A percentile compares a stretch with the other conserved stretches of the same genome.
These are phyloP conservation scores for Arthromyces matolae DNA, from an alignment of 768 basidiomycete species.

Conservation along the genomic window DNA sequence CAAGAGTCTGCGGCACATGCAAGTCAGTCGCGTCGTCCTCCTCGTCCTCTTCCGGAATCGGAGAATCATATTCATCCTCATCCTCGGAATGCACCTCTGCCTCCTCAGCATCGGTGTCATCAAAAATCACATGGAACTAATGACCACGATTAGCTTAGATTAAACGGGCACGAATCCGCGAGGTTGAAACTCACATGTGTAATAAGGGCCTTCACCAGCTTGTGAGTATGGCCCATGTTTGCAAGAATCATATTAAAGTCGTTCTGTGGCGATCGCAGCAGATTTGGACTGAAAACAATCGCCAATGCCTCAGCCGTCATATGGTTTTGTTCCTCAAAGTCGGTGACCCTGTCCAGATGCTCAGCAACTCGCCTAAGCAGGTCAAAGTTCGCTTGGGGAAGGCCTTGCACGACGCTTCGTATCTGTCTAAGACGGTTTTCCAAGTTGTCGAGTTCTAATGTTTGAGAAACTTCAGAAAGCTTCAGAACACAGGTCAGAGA, in stretches of 20 bases:
- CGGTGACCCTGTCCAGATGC: slow-evolving; percentile 89
- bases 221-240: slow-evolving; percentile 77
- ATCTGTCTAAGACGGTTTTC: slow-evolving; percentile 62
- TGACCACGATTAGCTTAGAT: slow-evolving; percentile 8
- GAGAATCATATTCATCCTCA: slow-evolving; percentile 62
- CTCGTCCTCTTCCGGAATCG: slow-evolving; percentile 67
- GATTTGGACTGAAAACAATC: slow-evolving; percentile 82
- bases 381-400: slow-evolving; percentile 75
- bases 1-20: slow-evolving; percentile 12
- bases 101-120: slow-evolving; percentile 63
- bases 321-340: slow-evolving; percentile 84
- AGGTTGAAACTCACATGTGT: slow-evolving; percentile 56
- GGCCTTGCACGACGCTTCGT: slow-evolving; percentile 60
- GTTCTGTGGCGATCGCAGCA: slow-evolving; percentile 73
- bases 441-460: slow-evolving; percentile 71
- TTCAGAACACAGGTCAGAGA: too few species aligned
- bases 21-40: slow-evolving; percentile 35
- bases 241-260: slow-evolving; percentile 74
- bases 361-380: slow-evolving; percentile 76
- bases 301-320: slow-evolving; percentile 86
- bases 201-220: slow-evolving; percentile 72
- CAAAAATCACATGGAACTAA: slow-evolving; percentile 69
- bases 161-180: neutral
- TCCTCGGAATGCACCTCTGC: slow-evolving; percentile 60
- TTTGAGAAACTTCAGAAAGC: too few species aligned